Evolutionary conservation across 2,329 filamentous ascomycete species (phyloP), one percentile per base, ranked within the genome.

Genomic region (Xylaria sp.): DNA sequence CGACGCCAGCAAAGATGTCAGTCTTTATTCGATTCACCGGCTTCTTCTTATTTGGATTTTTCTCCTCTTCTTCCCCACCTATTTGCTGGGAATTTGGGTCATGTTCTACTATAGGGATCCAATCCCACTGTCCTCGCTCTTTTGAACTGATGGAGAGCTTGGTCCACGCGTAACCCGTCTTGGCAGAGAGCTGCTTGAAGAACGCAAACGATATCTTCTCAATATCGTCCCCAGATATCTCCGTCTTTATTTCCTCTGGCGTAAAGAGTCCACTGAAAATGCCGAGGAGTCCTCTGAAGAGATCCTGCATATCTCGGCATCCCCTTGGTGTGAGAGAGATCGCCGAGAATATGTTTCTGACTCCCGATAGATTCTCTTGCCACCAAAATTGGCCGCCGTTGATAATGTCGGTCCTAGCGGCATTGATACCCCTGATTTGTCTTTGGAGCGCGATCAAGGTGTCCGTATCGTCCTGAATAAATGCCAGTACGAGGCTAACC

Each of bases 311-410:
- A 12, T 55, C 36, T 20, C 43, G 13, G 53, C 74, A 76, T 58
- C 70, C 55, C 8, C 77, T 68, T 15, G 73, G 72, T 9, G 15
- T 66, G 10, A 78, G 72, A 2, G 78, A 77, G 30, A 79, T 71
- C 46, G 77, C 77, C 0, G 77, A 79, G 65, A 79, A 79, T 8
- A 79, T 72, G 56, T 79, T 79, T 63, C 74, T 73, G 10, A 78
- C 67, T 1, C 77, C 78, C 48, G 71, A 72, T 63, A 73, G 66
- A 52, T 79, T 79, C 23, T 77, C 73, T n/a, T 59, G 55, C 78
- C 78, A 79, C 77, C 76, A 79, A 4, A 34, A 34, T n/a, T 72
- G 72, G 2, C 77, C 76, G 8, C 77, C 76, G 53, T 72, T 76
- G 32, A 78, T 75, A 39, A 74, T 75, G 53, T 72, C 70, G 5